These are phyloP conservation scores for Monilinia fructigena DNA, from an alignment of 2,329 filamentous ascomycete species.

Conservation along the genomic window DNA sequence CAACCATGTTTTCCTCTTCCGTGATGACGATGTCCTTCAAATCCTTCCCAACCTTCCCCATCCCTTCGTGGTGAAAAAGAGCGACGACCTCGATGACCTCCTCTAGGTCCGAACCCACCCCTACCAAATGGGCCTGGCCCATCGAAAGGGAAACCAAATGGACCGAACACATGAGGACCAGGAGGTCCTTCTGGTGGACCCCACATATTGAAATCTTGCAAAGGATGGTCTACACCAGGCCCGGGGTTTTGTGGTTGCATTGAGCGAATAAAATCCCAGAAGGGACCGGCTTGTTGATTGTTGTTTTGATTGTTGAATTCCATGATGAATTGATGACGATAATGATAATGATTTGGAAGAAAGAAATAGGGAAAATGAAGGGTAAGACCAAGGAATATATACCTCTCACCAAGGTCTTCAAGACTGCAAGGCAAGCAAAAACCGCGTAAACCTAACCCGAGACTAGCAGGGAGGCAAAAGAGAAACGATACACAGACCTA, in stretches of 20 bases:
- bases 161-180: conserved; percentile 4
- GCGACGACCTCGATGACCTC: conserved; percentile 30
- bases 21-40: conserved; percentile 42
- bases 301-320: conserved; percentile 37
- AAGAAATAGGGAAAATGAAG: not conserved
- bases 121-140: conserved; percentile 19
- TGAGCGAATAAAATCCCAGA: conserved; percentile 37
- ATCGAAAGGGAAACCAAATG: conserved; percentile 18
- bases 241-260: conserved; percentile 33
- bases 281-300: conserved; percentile 28
- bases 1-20: conserved; percentile 27
- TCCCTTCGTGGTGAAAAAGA: conserved; percentile 29
- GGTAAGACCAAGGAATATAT: conserved; percentile 16
- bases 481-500: conserved; percentile 1
- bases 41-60: conserved; percentile 25
- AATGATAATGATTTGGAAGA: conserved; percentile 13
- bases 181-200: conserved; percentile 19
- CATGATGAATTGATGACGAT: conserved; percentile 32
- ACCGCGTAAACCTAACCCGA: conserved; percentile 16
- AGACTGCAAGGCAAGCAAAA: conserved; percentile 14
- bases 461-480: conserved; percentile 18
- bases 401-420: not conserved
- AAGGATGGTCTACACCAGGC: conserved; percentile 37
- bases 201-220: conserved; percentile 25
- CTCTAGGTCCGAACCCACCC: conserved; percentile 27